These are phyloP conservation scores for Purshia tridentata DNA, from an alignment of 306 rosid species.

Conservation along the genomic window DNA sequence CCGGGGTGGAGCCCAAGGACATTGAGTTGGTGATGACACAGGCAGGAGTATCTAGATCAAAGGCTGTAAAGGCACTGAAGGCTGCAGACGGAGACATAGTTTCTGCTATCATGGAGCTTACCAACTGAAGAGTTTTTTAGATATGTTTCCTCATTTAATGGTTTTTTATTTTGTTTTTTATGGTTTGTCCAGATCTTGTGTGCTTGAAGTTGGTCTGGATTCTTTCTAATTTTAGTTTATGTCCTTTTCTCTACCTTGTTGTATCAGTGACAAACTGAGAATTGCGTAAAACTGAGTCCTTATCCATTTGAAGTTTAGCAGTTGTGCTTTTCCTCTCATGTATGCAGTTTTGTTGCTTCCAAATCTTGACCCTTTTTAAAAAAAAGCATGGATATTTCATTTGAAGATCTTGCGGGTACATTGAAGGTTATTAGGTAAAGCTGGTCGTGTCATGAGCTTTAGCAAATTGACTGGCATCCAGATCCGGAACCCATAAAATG, in stretches of 20 bases:
- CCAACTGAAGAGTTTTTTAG: slow-evolving; percentile 42
- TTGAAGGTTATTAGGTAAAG: too few species aligned
- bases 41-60: slow-evolving; percentile 78
- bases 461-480: too few species aligned
- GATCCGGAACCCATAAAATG: too few species aligned
- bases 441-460: too few species aligned
- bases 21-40: slow-evolving; percentile 92
- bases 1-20: slow-evolving; percentile 82
- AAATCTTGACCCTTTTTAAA: too few species aligned
- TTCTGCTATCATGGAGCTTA: slow-evolving; percentile 89
- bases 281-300: background rate
- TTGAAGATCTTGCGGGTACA: too few species aligned
- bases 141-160: background rate
- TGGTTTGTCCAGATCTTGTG: slow-evolving; percentile 21
- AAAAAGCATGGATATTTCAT: too few species aligned
- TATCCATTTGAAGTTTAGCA: background rate
- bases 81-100: slow-evolving; percentile 74
- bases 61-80: slow-evolving; percentile 80
- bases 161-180: background rate
- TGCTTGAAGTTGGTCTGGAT: slow-evolving; percentile 5
- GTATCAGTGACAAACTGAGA: slow-evolving; percentile 17
- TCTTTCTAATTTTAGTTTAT: slow-evolving; percentile 8
- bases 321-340: background rate
- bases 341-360: too few species aligned
- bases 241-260: slow-evolving; percentile 10